phyloP scores from a whole-genome alignment of 2,329 filamentous ascomycete species.

The Neofusicoccum sp. region DNA sequence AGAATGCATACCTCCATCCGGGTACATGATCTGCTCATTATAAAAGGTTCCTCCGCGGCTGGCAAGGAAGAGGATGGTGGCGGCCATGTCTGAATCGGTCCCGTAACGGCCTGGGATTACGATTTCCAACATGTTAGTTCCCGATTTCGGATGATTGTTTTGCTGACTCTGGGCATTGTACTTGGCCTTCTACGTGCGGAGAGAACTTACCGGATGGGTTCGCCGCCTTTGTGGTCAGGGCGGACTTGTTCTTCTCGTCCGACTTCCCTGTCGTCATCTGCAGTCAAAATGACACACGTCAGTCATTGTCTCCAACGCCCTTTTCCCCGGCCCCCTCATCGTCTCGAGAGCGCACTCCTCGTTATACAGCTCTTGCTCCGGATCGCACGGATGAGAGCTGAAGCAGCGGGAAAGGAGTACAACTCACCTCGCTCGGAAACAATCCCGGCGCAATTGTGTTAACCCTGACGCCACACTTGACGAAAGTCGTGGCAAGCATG shows the following conservation, averaged over 20 bases:
- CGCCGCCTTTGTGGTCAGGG: slow-evolving; percentile 40
- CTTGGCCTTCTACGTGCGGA: neutral
- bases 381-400: neutral
- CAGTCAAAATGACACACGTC: neutral
- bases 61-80: slow-evolving; percentile 51
- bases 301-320: neutral
- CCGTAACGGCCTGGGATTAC: slow-evolving; percentile 31
- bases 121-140: neutral
- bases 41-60: slow-evolving; percentile 52
- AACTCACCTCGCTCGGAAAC: slow-evolving; percentile 38
- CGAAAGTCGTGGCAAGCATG: slow-evolving; percentile 48
- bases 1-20: slow-evolving; percentile 40
- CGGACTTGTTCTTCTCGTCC: slow-evolving; percentile 48
- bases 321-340: too few relatives aligned
- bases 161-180: neutral
- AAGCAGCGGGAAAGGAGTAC: slow-evolving; percentile 14
- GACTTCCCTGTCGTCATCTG: slow-evolving; percentile 51
- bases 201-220: slow-evolving; percentile 35
- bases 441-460: slow-evolving; percentile 46
- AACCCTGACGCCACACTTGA: slow-evolving; percentile 43
- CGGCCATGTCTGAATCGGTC: slow-evolving; percentile 52
- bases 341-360: too few relatives aligned
- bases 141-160: slow-evolving; percentile 3
- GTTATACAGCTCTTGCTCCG: too few relatives aligned
- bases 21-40: slow-evolving; percentile 54